A percentile compares a stretch with the other conserved stretches of the same genome.
Evolutionary conservation across 345 rosid species (phyloP).

Genomic region (Euphorbia peplus): DNA sequence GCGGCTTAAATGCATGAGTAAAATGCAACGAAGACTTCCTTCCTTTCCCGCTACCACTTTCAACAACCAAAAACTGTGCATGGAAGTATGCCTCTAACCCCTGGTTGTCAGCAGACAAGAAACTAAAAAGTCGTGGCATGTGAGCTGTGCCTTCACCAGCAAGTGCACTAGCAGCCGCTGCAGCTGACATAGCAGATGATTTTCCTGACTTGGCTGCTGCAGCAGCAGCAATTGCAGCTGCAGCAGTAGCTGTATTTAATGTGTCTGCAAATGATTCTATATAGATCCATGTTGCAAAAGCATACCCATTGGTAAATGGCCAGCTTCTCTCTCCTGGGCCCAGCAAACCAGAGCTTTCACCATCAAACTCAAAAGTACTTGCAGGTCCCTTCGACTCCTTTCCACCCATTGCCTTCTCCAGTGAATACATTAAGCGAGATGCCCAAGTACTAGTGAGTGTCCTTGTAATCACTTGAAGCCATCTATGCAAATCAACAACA

Average conservation of each 20-base stretch:
- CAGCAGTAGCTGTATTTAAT: constrained; percentile 93
- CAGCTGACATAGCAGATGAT: constrained; percentile 99
- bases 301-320: constrained; percentile 95
- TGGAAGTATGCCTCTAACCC: constrained; percentile 97
- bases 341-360: constrained; percentile 99
- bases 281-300: constrained; percentile 96
- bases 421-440: constrained; percentile 60
- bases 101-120: constrained; percentile 93
- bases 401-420: constrained; percentile 90
- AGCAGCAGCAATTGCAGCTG: constrained; percentile 97
- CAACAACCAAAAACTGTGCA: constrained; percentile 97
- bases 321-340: constrained; percentile 99
- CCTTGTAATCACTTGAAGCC: constrained; percentile 70
- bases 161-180: constrained; percentile 99
- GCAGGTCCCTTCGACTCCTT: constrained; percentile 96
- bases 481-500: constrained; percentile 75
- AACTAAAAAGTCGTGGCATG: constrained; percentile 98
- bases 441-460: constrained; percentile 68
- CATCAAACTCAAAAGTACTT: constrained; percentile 94
- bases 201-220: constrained; percentile 98
- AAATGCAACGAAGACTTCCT: constrained; percentile 95
- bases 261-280: constrained; percentile 99
- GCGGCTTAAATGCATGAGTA: constrained; percentile 98
- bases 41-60: constrained; percentile 89
- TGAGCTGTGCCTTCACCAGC: constrained; percentile 99